phyloP scores from a whole-genome alignment of 331 rosid genomes.

The Phaseolus coccineus region DNA sequence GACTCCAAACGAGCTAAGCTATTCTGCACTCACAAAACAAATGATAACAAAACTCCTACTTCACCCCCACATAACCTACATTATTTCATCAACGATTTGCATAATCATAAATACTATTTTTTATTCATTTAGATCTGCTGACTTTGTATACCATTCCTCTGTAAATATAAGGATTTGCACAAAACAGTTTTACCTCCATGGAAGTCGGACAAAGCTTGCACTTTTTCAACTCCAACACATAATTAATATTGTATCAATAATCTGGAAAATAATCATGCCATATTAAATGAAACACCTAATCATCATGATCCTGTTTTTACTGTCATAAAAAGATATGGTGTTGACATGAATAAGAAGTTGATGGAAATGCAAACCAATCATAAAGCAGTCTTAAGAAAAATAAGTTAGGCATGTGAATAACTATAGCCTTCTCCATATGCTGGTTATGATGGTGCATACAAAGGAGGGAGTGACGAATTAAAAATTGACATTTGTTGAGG shows the following conservation, averaged over 20 bases:
- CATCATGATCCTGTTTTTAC: background rate
- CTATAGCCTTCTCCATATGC: slow-evolving; percentile 47
- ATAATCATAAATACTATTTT: too few relatives aligned
- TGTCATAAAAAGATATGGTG: too few relatives aligned
- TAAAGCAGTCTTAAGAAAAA: background rate
- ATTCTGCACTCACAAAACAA: too few relatives aligned
- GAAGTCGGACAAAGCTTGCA: background rate
- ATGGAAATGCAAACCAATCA: slow-evolving; percentile 27
- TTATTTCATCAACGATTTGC: too few relatives aligned
- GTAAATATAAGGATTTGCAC: too few relatives aligned
- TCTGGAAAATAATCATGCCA: background rate
- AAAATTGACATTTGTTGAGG: slow-evolving; percentile 90
- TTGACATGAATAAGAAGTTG: too few relatives aligned
- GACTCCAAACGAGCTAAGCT: too few relatives aligned
- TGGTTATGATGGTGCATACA: slow-evolving; percentile 64
- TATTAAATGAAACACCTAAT: background rate
- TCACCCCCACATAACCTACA: too few relatives aligned
- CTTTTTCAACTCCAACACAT: background rate
- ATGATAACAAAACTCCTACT: too few relatives aligned
- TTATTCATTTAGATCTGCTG: too few relatives aligned
- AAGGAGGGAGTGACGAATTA: slow-evolving; percentile 81
- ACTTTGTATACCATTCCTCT: too few relatives aligned
- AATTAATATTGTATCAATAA: background rate
- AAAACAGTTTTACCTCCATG: background rate
- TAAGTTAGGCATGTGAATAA: slow-evolving; percentile 50